Evolutionary conservation across 2,329 filamentous ascomycete species (phyloP).

Genomic region (Alternaria conjuncta): DNA sequence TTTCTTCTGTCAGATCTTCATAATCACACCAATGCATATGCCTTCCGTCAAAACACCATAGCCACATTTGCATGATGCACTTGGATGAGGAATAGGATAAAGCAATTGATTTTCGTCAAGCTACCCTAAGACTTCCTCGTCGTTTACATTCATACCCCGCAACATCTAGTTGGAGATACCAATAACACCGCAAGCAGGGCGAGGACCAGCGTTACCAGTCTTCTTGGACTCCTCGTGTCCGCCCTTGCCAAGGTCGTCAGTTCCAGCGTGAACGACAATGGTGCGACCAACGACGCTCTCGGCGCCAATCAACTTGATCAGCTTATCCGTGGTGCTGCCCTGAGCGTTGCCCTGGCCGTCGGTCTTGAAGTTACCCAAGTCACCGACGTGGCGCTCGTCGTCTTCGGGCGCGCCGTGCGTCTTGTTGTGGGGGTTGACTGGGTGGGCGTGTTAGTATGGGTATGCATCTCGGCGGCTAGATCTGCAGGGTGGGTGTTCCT

Average conservation of each 20-base stretch:
- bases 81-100: background rate
- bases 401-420: constrained; percentile 87
- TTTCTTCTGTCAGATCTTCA: background rate
- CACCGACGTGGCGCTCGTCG: constrained; percentile 89
- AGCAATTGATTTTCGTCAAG: background rate
- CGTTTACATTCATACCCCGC: background rate
- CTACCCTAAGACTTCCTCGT: background rate
- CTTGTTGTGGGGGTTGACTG: constrained; percentile 96
- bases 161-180: constrained; percentile 67
- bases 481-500: background rate
- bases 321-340: constrained; percentile 78
- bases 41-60: background rate
- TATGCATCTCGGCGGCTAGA: background rate
- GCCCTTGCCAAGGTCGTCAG: constrained; percentile 94
- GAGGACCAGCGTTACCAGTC: constrained; percentile 92
- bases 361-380: constrained; percentile 96
- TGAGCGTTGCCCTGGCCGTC: constrained; percentile 89
- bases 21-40: background rate
- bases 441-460: constrained; percentile 5
- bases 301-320: constrained; percentile 94
- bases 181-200: constrained; percentile 96
- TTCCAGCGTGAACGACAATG: constrained; percentile 91
- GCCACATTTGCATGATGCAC: no score
- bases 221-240: constrained; percentile 94
- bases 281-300: constrained; percentile 96